These are phyloP conservation scores for Eimeria zaria DNA, from an alignment of 169 alveolate genomes.

Conservation along the genomic window DNA sequence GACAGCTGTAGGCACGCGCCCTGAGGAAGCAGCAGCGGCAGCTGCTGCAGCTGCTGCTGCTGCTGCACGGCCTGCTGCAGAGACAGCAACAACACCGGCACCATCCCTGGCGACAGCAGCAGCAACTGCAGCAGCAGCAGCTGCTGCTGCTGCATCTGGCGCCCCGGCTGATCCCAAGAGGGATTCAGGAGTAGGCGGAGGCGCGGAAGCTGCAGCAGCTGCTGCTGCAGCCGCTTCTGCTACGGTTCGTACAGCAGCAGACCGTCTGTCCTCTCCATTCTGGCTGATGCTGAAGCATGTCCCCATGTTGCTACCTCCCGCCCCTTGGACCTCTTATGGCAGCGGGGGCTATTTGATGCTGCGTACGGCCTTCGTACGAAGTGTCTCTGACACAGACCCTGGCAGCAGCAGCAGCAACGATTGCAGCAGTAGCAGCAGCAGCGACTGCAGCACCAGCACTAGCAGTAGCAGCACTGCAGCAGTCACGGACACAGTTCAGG, in stretches of 20 bases:
- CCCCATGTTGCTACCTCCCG: slow-evolving; percentile 80
- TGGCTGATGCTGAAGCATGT: slow-evolving; percentile 74
- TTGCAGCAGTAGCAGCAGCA: not conserved
- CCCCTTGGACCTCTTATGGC: slow-evolving; percentile 65
- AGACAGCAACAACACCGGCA: not conserved
- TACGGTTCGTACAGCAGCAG: slow-evolving; percentile 46
- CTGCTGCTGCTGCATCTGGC: slow-evolving; percentile 10
- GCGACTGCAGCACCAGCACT: slow-evolving; percentile 6
- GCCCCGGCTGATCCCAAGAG: not conserved
- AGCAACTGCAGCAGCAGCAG: not conserved
- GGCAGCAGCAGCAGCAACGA: slow-evolving; percentile 26
- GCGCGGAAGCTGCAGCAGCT: slow-evolving; percentile 52
- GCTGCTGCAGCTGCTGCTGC: slow-evolving; percentile 37
- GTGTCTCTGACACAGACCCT: slow-evolving; percentile 61
- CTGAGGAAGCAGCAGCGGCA: slow-evolving; percentile 60
- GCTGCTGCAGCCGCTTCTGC: slow-evolving; percentile 68
- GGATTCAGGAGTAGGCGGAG: not conserved
- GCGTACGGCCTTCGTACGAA: slow-evolving; percentile 77
- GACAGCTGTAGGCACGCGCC: slow-evolving; percentile 43
- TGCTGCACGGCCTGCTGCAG: not conserved
- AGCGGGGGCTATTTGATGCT: slow-evolving; percentile 80
- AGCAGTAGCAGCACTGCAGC: slow-evolving; percentile 5
- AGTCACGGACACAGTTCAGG: not conserved
- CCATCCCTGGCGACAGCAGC: slow-evolving; percentile 30
- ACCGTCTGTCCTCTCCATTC: slow-evolving; percentile 63